These are phyloP conservation scores for Tylopilus plumbeoviolaceoides DNA, from an alignment of 768 basidiomycete species.

Conservation along the genomic window DNA sequence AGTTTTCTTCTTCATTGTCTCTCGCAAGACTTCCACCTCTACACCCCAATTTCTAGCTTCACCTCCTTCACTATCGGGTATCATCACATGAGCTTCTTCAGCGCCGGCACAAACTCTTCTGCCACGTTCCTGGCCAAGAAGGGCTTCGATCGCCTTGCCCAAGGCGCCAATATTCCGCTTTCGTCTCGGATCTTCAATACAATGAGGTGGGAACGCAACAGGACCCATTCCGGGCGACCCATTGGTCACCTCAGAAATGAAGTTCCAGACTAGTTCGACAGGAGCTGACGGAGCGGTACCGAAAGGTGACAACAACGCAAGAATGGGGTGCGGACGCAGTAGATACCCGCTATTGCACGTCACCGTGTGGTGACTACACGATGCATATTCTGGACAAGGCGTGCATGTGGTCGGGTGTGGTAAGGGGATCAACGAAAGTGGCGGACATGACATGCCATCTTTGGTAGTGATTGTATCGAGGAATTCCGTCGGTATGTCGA, in stretches of 20 bases:
- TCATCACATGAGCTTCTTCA: constrained; percentile 19
- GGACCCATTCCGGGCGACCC: constrained; percentile 77
- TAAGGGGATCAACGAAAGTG: constrained; percentile 50
- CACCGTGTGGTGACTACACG: constrained; percentile 53
- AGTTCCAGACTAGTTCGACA: constrained; percentile 42
- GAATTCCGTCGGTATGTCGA: constrained; percentile 33
- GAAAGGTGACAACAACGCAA: constrained; percentile 42
- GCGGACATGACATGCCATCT: constrained; percentile 46
- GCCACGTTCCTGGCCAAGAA: constrained; percentile 62
- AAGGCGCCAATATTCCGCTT: constrained; percentile 70
- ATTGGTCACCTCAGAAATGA: constrained; percentile 47
- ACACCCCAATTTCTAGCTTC: constrained; percentile 79
- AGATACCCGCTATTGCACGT: constrained; percentile 68
- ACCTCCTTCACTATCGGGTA: constrained; percentile 49
- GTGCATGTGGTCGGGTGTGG: constrained; percentile 63
- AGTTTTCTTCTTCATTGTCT: constrained; percentile 53
- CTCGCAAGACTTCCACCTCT: constrained; percentile 53
- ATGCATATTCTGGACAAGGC: constrained; percentile 67
- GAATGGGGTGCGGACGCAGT: constrained; percentile 56
- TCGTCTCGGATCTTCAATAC: constrained; percentile 72
- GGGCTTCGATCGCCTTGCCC: constrained; percentile 66
- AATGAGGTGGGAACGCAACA: constrained; percentile 70
- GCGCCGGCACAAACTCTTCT: constrained; percentile 60
- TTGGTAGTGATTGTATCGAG: constrained; percentile 24
- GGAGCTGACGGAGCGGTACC: constrained; percentile 36